These are phyloP conservation scores for Solanum piurae DNA, from an alignment of 257 asterid genomes.

Conservation along the genomic window DNA sequence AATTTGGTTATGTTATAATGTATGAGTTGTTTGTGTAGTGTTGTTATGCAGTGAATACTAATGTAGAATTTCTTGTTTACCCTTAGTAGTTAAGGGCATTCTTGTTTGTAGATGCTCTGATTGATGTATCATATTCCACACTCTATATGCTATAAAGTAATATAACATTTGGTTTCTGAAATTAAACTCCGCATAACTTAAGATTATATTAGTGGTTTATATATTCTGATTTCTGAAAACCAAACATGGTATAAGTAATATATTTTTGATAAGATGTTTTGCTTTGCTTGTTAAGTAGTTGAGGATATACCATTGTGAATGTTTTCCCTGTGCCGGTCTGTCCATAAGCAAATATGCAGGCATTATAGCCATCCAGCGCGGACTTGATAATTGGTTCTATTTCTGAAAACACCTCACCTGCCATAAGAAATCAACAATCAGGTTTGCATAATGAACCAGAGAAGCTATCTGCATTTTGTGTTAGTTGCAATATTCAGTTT, in stretches of 20 bases:
- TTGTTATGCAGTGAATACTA: background rate
- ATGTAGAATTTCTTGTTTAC: background rate
- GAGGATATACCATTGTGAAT: constrained; percentile 5
- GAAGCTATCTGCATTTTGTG: background rate
- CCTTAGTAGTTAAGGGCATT: background rate
- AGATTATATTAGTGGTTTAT: background rate
- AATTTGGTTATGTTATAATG: background rate
- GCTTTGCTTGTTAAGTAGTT: background rate
- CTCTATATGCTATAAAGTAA: background rate
- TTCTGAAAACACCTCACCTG: constrained; percentile 9
- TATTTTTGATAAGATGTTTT: background rate
- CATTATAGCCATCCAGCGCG: constrained; percentile 6
- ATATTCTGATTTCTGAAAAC: background rate
- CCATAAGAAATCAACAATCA: background rate
- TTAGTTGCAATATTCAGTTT: background rate
- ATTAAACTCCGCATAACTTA: background rate
- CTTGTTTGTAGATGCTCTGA: background rate
- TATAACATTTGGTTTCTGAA: background rate
- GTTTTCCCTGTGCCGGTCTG: constrained; percentile 11
- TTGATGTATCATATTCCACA: background rate
- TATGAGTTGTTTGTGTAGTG: background rate
- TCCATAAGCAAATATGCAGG: constrained; percentile 7
- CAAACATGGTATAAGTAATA: background rate
- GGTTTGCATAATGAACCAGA: background rate
- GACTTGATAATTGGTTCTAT: constrained; percentile 10